Conservation (phyloP, 2,329 filamentous ascomycete species). For the Colletotrichum chlorophyti region DNA sequence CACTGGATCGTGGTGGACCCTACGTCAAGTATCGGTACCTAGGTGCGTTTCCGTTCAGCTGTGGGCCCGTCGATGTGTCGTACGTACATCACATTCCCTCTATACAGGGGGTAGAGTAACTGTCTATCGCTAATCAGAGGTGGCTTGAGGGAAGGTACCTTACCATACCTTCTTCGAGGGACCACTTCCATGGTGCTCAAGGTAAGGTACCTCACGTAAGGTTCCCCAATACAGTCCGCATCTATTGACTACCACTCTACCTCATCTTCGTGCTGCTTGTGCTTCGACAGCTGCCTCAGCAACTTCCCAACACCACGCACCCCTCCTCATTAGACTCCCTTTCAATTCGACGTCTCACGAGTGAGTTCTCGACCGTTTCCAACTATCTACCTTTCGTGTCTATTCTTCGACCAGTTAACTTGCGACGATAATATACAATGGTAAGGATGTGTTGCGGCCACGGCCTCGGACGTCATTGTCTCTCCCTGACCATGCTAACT, state of each 20-base stretch:
- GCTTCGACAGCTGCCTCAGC: neutral
- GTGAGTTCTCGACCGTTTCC: no score
- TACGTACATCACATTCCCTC: no score
- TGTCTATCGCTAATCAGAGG: no score
- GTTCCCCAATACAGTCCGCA: neutral
- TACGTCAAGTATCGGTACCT: no score
- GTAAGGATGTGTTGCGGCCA: constrained; percentile 3
- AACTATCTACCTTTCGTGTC: neutral
- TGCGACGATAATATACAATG: constrained; percentile 9
- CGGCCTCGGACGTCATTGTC: neutral
- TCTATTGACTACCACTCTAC: no score
- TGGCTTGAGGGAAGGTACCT: neutral
- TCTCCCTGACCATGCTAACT: constrained; percentile 9
- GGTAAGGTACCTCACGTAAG: neutral
- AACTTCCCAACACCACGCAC: neutral
- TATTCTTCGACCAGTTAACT: neutral
- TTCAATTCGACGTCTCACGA: neutral
- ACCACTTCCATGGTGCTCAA: no score
- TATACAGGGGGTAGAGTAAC: no score
- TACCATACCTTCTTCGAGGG: neutral
- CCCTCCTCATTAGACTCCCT: no score
- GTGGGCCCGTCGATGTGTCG: no score
- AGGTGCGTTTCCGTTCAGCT: no score
- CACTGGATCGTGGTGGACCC: no score
- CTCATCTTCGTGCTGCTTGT: no score